Evolutionary conservation across 495 filamentous ascomycete species (phyloP).

Genomic region (Penicillium ochrochloron): DNA sequence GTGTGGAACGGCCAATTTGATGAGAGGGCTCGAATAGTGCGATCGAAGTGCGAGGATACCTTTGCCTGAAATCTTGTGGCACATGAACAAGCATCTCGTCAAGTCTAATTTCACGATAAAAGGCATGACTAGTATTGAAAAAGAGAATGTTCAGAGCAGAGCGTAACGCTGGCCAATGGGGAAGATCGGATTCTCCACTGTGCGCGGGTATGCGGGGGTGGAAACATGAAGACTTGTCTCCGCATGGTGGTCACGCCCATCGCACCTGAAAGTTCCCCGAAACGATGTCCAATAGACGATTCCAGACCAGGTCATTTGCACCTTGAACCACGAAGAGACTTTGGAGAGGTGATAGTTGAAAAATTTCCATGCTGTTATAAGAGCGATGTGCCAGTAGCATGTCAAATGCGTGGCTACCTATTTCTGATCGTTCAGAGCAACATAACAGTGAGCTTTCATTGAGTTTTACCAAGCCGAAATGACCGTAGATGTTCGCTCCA

Average conservation of each 20-base stretch:
- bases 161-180: not conserved
- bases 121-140: not conserved
- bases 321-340: not conserved
- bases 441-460: too few relatives aligned
- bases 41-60: too few relatives aligned
- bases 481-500: constrained; percentile 1
- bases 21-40: too few relatives aligned
- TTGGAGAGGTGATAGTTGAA: not conserved
- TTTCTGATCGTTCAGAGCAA: not conserved
- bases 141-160: not conserved
- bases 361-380: not conserved
- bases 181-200: not conserved
- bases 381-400: not conserved
- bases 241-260: not conserved
- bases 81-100: not conserved
- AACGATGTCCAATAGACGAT: not conserved
- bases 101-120: too few relatives aligned
- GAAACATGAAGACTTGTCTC: not conserved
- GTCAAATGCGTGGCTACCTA: not conserved
- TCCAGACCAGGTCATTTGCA: not conserved
- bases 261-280: not conserved
- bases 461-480: not conserved
- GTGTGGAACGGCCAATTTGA: too few relatives aligned
- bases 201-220: not conserved
- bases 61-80: not conserved